phyloP scores from a whole-genome alignment of 208 protist genomes.

The Trypanosomatidae sp. region DNA sequence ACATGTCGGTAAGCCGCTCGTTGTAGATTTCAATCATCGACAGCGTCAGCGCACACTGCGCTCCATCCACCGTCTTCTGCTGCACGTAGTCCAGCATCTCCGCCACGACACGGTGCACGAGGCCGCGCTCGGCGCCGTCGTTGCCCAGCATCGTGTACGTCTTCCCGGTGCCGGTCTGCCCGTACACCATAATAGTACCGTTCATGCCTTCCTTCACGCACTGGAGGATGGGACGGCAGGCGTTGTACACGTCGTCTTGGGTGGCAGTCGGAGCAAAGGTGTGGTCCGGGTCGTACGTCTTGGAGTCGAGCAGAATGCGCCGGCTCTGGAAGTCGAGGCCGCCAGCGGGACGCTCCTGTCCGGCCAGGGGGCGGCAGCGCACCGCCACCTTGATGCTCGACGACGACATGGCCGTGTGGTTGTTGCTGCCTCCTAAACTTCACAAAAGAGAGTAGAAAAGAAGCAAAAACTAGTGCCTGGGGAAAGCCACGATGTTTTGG shows the following conservation, averaged over 20 bases:
- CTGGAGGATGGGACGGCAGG: slow-evolving; percentile 84
- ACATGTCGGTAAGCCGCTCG: slow-evolving; percentile 90
- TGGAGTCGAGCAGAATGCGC: slow-evolving; percentile 85
- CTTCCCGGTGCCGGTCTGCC: slow-evolving; percentile 96
- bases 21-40: slow-evolving; percentile 95
- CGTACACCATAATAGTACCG: slow-evolving; percentile 94
- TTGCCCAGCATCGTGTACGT: slow-evolving; percentile 95
- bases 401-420: slow-evolving; percentile 31
- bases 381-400: slow-evolving; percentile 89
- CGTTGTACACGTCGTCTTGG: slow-evolving; percentile 87
- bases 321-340: slow-evolving; percentile 78
- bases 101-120: slow-evolving; percentile 92
- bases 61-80: slow-evolving; percentile 77
- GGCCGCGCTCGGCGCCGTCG: slow-evolving; percentile 45
- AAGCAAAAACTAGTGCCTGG: no score
- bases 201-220: slow-evolving; percentile 92
- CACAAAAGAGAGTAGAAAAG: no score
- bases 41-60: slow-evolving; percentile 83
- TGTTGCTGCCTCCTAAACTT: no score
- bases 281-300: slow-evolving; percentile 91
- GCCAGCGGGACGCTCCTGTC: slow-evolving; percentile 65
- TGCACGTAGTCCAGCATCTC: slow-evolving; percentile 92
- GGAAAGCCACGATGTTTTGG: no score
- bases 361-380: slow-evolving; percentile 80
- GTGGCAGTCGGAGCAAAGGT: slow-evolving; percentile 62